A percentile compares a stretch with the other conserved stretches of the same genome.
Conservation (phyloP, 768 basidiomycete genomes). For the Trametes maxima region DNA sequence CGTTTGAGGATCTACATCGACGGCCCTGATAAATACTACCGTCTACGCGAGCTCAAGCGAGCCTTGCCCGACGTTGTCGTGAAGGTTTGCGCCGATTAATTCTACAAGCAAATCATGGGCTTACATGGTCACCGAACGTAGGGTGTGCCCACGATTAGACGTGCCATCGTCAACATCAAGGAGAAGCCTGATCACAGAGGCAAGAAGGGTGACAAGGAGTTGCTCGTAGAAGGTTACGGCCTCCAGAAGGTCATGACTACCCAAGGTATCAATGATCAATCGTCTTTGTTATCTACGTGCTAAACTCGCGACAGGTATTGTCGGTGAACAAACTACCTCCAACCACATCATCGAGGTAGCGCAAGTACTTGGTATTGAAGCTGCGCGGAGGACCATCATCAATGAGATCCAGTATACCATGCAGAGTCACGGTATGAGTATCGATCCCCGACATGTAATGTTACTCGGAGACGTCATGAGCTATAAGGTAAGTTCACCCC, state of each 20-base stretch:
- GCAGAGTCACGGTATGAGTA: conserved; percentile 96
- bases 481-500: conserved; percentile 74
- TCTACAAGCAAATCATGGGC: neutral
- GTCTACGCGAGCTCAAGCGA: conserved; percentile 84
- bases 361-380: conserved; percentile 96
- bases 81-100: conserved; percentile 53
- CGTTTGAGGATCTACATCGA: conserved; percentile 82
- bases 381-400: conserved; percentile 90
- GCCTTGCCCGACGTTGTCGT: conserved; percentile 85
- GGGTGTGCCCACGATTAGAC: conserved; percentile 86
- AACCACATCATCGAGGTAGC: conserved; percentile 98
- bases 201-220: conserved; percentile 85
- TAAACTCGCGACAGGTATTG: conserved; percentile 60
- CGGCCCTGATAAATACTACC: conserved; percentile 76
- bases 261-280: conserved; percentile 60
- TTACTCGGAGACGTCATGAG: conserved; percentile 98
- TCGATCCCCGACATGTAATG: conserved; percentile 99
- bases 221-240: conserved; percentile 97
- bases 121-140: neutral
- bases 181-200: conserved; percentile 80
- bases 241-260: conserved; percentile 96
- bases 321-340: conserved; percentile 89
- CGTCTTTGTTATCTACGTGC: too few relatives aligned
- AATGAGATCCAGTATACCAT: conserved; percentile 98
- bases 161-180: conserved; percentile 96